Percentiles rank a stretch among this genome's conserved stretches.
phyloP scores from a whole-genome alignment of 441 rosid genomes.

The Eruca vesicaria region DNA sequence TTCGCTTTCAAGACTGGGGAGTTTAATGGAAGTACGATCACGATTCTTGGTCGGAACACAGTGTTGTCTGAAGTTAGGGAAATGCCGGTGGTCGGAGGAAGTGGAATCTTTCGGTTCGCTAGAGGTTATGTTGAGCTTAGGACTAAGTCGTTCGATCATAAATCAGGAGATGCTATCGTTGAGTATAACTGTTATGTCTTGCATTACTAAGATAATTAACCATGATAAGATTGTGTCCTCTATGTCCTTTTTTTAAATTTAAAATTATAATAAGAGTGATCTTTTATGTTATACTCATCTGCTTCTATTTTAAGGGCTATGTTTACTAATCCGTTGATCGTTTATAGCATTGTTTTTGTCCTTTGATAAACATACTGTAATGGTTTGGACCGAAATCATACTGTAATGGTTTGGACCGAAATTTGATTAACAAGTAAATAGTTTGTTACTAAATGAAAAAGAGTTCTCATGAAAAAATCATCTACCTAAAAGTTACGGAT shows the following conservation, averaged over 20 bases:
- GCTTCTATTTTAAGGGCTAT: not conserved
- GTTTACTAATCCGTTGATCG: not conserved
- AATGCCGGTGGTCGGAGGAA: not conserved
- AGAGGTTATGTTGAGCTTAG: slow-evolving; percentile 50
- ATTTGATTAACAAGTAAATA: too few relatives aligned
- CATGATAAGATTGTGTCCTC: not conserved
- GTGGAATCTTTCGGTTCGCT: not conserved
- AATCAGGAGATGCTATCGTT: slow-evolving; percentile 42
- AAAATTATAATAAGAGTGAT: not conserved
- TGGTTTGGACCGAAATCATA: too few relatives aligned
- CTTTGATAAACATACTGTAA: not conserved
- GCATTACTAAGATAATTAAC: slow-evolving; percentile 37
- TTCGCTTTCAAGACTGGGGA: slow-evolving; percentile 41
- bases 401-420: too few relatives aligned
- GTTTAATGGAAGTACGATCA: slow-evolving; percentile 43
- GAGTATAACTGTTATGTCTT: slow-evolving; percentile 51
- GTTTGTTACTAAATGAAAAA: too few relatives aligned
- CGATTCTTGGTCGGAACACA: slow-evolving; percentile 52
- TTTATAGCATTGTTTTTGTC: not conserved
- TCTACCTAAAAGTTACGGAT: not conserved
- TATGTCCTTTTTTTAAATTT: not conserved
- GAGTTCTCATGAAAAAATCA: too few relatives aligned
- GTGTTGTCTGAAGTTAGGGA: slow-evolving; percentile 25
- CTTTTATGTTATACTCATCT: not conserved
- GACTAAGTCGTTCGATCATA: slow-evolving; percentile 30